Conservation (phyloP, 306 rosid genomes). For the Cucurbita ficifolia region DNA sequence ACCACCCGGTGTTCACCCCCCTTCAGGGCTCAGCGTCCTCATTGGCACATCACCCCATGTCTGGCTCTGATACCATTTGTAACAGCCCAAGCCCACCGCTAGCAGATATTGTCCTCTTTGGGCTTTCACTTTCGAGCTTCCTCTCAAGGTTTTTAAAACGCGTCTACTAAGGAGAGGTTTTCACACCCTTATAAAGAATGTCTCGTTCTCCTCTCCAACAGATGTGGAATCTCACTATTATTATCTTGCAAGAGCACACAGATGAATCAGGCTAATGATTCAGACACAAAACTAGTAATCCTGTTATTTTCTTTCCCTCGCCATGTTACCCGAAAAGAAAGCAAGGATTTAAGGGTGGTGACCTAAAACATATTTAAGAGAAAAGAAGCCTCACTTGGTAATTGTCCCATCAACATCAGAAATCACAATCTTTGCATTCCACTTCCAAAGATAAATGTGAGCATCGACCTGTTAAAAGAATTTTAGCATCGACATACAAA, state of each 20-base stretch:
- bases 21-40: no score
- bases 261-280: background rate
- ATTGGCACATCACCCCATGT: no score
- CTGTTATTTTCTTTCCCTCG: background rate
- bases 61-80: no score
- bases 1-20: no score
- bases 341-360: background rate
- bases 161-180: no score
- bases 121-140: no score
- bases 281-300: background rate
- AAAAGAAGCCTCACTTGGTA: slow-evolving; percentile 60
- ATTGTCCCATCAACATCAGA: slow-evolving; percentile 98
- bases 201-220: no score
- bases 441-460: slow-evolving; percentile 92
- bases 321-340: background rate
- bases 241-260: background rate
- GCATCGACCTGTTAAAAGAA: slow-evolving; percentile 73
- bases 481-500: slow-evolving; percentile 15
- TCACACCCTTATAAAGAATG: no score
- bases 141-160: no score
- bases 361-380: background rate
- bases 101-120: no score
- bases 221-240: background rate
- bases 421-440: slow-evolving; percentile 90
- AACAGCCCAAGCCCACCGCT: no score